These are phyloP conservation scores for Sesbania bispinosa DNA, from an alignment of 306 rosid species.

Conservation along the genomic window DNA sequence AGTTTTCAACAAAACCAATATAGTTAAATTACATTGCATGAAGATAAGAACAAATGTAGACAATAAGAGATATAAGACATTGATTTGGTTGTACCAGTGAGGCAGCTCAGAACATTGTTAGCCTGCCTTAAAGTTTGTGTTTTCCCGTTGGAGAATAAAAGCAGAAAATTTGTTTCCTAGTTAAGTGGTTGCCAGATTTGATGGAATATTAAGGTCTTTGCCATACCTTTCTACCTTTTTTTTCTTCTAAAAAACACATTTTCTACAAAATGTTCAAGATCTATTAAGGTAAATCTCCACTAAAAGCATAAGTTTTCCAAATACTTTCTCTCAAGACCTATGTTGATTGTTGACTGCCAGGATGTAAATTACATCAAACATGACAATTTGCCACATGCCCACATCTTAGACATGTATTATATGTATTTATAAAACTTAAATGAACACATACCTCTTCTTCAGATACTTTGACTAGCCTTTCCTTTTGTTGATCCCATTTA, in stretches of 20 bases:
- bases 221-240: neutral
- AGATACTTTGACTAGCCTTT: conserved; percentile 53
- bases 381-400: neutral
- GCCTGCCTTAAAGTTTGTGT: neutral
- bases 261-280: conserved; percentile 6
- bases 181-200: neutral
- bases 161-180: neutral
- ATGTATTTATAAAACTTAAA: neutral
- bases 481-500: conserved; percentile 73
- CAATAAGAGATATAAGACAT: neutral
- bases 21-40: neutral
- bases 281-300: neutral
- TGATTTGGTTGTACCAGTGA: neutral
- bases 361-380: neutral
- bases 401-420: neutral
- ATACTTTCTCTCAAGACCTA: conserved; percentile 2
- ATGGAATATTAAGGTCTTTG: neutral
- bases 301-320: neutral
- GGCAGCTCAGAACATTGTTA: conserved; percentile 9
- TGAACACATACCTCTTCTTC: conserved; percentile 71
- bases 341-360: neutral
- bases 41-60: neutral
- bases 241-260: neutral
- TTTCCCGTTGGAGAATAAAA: neutral
- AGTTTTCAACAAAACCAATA: conserved; percentile 3